Conservation (phyloP, 1,139 yeast genomes). For the Suzukiozyma palmioleophila region DNA sequence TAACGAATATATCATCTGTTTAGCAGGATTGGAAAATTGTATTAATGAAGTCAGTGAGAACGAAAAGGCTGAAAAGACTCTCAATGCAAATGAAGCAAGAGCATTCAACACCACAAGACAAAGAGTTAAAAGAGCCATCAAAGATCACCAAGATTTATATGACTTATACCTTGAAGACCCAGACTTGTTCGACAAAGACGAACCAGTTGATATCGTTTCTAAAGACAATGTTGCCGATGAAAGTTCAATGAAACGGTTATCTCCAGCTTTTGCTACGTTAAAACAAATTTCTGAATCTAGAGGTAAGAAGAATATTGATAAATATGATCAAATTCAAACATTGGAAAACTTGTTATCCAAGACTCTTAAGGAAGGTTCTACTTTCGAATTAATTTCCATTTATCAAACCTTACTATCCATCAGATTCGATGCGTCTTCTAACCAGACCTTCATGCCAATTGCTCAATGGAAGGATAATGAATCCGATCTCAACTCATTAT, state of each 20-base stretch:
- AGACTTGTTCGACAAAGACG: conserved; percentile 53
- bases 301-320: conserved; percentile 93
- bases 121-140: conserved; percentile 76
- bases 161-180: conserved; percentile 66
- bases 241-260: conserved; percentile 22
- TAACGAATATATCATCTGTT: conserved; percentile 59
- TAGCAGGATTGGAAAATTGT: conserved; percentile 71
- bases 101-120: conserved; percentile 88
- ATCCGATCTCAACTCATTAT: conserved; percentile 56
- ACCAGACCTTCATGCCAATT: conserved; percentile 69
- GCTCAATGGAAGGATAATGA: conserved; percentile 78
- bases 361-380: conserved; percentile 20
- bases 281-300: conserved; percentile 79
- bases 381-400: conserved; percentile 76
- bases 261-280: conserved; percentile 67
- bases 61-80: conserved; percentile 62
- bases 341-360: conserved; percentile 61
- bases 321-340: conserved; percentile 67
- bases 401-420: conserved; percentile 82
- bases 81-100: conserved; percentile 80
- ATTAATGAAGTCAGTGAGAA: conserved; percentile 52
- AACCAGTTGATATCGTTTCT: conserved; percentile 17
- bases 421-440: conserved; percentile 75
- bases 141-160: conserved; percentile 59
- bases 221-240: conserved; percentile 12